Evolutionary conservation across 768 basidiomycete species (phyloP).

Genomic region (Tricholoma matsutake): DNA sequence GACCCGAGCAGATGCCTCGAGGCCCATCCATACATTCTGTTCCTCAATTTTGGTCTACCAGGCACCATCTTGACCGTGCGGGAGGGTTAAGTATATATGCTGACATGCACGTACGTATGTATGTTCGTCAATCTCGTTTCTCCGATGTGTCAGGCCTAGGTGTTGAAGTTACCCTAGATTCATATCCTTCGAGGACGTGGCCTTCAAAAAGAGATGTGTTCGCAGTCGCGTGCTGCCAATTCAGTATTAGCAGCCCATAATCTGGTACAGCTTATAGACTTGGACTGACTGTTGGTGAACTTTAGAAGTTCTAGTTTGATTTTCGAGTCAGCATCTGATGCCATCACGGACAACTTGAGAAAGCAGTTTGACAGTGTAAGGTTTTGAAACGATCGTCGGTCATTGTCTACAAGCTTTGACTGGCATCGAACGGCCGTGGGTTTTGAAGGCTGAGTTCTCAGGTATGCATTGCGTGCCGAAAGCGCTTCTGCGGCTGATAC

Average conservation of each 20-base stretch:
- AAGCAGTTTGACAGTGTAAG: background rate
- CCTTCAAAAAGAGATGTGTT: too few relatives aligned
- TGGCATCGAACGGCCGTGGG: background rate
- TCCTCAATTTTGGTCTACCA: background rate
- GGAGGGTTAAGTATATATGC: background rate
- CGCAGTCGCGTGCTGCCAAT: too few relatives aligned
- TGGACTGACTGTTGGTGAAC: too few relatives aligned
- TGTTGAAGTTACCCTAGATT: too few relatives aligned
- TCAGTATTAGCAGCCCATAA: too few relatives aligned
- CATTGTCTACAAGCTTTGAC: too few relatives aligned
- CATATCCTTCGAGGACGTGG: too few relatives aligned
- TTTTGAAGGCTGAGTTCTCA: background rate
- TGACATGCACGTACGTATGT: background rate
- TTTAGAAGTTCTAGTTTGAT: too few relatives aligned
- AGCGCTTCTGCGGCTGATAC: background rate
- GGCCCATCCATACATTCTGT: background rate
- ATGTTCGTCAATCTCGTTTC: background rate
- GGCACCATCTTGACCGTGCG: background rate
- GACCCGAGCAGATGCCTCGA: too few relatives aligned
- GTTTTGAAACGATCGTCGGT: background rate
- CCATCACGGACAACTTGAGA: background rate
- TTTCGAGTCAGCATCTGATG: background rate
- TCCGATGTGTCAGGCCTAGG: background rate
- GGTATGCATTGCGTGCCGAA: background rate
- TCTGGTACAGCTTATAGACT: too few relatives aligned